Percentiles rank a stretch among this genome's conserved stretches.
These are phyloP conservation scores for Aurinia saxatilis DNA, from an alignment of 345 rosid species.

Conservation along the genomic window DNA sequence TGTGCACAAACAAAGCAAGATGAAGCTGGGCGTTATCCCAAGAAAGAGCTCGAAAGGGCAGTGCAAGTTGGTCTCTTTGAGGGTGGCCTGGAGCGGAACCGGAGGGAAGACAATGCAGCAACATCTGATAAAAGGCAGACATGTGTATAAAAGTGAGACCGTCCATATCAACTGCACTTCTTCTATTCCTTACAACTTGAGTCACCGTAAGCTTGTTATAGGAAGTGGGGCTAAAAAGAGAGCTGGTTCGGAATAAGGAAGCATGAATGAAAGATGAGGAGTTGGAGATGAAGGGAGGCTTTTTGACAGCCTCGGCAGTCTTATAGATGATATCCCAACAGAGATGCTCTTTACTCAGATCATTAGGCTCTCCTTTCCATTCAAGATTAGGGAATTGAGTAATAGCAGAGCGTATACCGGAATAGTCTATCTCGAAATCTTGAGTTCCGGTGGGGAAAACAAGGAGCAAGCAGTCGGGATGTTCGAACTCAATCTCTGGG, in stretches of 20 bases:
- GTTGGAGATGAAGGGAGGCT: constrained; percentile 50
- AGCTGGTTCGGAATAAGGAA: constrained; percentile 38
- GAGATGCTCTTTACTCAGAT: constrained; percentile 65
- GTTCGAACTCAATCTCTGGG: constrained; percentile 68
- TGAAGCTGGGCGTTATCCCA: constrained; percentile 89
- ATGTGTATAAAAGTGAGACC: constrained; percentile 52
- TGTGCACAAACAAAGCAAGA: constrained; percentile 77
- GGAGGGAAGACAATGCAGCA: constrained; percentile 82
- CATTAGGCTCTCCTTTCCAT: constrained; percentile 67
- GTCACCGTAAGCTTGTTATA: constrained; percentile 44
- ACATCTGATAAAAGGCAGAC: constrained; percentile 66
- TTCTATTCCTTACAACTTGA: constrained; percentile 69
- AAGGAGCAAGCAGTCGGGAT: constrained; percentile 76
- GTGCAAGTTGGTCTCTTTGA: constrained; percentile 48
- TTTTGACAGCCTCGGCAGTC: constrained; percentile 68
- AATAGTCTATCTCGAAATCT: constrained; percentile 40
- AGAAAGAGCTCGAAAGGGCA: constrained; percentile 72
- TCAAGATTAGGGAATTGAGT: constrained; percentile 37
- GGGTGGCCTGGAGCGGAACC: constrained; percentile 42
- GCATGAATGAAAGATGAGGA: constrained; percentile 26
- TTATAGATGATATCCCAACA: constrained; percentile 73
- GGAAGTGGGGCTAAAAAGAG: constrained; percentile 33
- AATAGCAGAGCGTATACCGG: constrained; percentile 34
- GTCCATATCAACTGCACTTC: constrained; percentile 96
- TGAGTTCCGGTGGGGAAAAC: constrained; percentile 51